phyloP scores from a whole-genome alignment of 306 rosid species.

The Quercus mongolica region DNA sequence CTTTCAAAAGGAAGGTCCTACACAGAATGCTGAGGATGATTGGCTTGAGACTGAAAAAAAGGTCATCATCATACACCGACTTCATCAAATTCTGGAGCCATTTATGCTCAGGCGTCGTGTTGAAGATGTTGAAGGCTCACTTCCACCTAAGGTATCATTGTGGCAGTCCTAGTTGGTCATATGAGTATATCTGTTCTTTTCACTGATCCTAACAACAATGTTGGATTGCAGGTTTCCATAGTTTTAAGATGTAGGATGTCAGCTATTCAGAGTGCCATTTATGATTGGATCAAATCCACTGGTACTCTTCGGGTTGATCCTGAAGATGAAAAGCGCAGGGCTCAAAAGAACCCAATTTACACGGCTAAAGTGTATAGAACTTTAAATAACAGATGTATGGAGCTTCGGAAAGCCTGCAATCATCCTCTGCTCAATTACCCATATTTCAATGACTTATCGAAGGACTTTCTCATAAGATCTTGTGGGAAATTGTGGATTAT shows the following conservation, averaged over 20 bases:
- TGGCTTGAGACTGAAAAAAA: constrained; percentile 99
- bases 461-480: constrained; percentile 69
- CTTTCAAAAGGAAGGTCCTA: constrained; percentile 84
- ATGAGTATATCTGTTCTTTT: constrained; percentile 6
- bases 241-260: constrained; percentile 91
- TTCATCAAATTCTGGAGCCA: constrained; percentile 98
- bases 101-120: constrained; percentile 99
- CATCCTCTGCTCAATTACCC: constrained; percentile 94
- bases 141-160: constrained; percentile 81
- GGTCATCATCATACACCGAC: constrained; percentile 93
- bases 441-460: constrained; percentile 54
- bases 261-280: constrained; percentile 85
- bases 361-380: constrained; percentile 77
- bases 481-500: constrained; percentile 98
- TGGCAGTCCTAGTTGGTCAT: constrained; percentile 16
- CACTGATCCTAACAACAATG: constrained; percentile 24
- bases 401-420: constrained; percentile 93
- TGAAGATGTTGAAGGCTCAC: constrained; percentile 98
- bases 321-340: constrained; percentile 70
- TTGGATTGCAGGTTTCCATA: constrained; percentile 72
- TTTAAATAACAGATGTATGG: constrained; percentile 95
- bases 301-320: constrained; percentile 98
- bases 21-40: constrained; percentile 81
- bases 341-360: constrained; percentile 67
- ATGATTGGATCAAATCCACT: constrained; percentile 95